Conservation (phyloP, 768 basidiomycete species). For the Calocybe gangraenosa region DNA sequence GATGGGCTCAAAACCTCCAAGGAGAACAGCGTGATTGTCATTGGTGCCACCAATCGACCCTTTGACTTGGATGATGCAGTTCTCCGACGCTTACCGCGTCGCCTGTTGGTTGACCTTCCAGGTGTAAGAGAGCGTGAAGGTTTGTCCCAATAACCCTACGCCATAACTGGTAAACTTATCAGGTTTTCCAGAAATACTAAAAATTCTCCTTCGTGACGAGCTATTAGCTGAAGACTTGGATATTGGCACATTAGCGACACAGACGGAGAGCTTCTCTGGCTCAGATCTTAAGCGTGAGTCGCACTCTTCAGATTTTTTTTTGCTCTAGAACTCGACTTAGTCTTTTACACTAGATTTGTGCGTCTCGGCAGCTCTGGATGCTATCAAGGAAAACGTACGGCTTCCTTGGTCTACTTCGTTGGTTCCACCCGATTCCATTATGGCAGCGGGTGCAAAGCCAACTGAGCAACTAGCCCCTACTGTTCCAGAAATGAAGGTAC, state of each 20-base stretch:
- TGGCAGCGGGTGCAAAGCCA: too few relatives aligned
- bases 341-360: conserved; percentile 65
- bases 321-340: conserved; percentile 6
- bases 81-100: conserved; percentile 79
- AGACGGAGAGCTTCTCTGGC: conserved; percentile 86
- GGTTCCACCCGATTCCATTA: too few relatives aligned
- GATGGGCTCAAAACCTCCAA: conserved; percentile 81
- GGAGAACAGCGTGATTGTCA: conserved; percentile 82
- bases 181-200: conserved; percentile 65
- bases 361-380: conserved; percentile 87
- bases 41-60: conserved; percentile 91
- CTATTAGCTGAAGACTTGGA: conserved; percentile 61
- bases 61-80: conserved; percentile 93
- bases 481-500: too few relatives aligned
- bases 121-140: conserved; percentile 84
- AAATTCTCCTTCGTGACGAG: conserved; percentile 85
- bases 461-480: too few relatives aligned
- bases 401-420: conserved; percentile 66
- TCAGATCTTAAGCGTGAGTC: conserved; percentile 90
- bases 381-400: conserved; percentile 79
- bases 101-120: conserved; percentile 85
- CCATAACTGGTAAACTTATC: conserved; percentile 4
- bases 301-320: neutral
- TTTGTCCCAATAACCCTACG: conserved; percentile 27
- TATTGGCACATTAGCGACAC: conserved; percentile 53